Evolutionary conservation across 768 basidiomycete genomes (phyloP).

Genomic region (Suillus bovinus): DNA sequence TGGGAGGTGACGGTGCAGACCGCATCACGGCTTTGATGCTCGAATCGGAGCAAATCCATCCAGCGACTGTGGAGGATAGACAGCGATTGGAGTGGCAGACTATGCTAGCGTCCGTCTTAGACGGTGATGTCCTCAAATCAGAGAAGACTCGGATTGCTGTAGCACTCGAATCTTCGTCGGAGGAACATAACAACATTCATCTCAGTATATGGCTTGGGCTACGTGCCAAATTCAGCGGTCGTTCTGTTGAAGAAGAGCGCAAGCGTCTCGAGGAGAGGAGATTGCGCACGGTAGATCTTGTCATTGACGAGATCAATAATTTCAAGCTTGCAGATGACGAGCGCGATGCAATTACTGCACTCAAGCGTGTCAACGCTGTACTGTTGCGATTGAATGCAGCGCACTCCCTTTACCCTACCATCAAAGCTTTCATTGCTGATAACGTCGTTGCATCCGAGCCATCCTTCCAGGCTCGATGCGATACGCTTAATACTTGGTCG

Average conservation of each 20-base stretch:
- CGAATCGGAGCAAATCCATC: constrained; percentile 65
- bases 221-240: constrained; percentile 80
- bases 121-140: constrained; percentile 91
- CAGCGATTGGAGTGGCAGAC: constrained; percentile 95
- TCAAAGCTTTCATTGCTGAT: constrained; percentile 78
- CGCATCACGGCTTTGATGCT: constrained; percentile 51
- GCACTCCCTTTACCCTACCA: constrained; percentile 83
- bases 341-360: constrained; percentile 40
- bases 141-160: constrained; percentile 93
- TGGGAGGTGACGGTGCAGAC: constrained; percentile 47
- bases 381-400: constrained; percentile 79
- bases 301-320: constrained; percentile 79
- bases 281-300: constrained; percentile 73
- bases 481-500: constrained; percentile 90
- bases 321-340: constrained; percentile 62
- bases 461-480: constrained; percentile 78
- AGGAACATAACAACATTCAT: constrained; percentile 68
- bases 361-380: constrained; percentile 63
- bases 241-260: constrained; percentile 81
- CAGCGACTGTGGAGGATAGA: constrained; percentile 70
- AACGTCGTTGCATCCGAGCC: constrained; percentile 67
- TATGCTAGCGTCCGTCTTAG: constrained; percentile 90
- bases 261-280: constrained; percentile 81
- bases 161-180: constrained; percentile 66
- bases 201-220: constrained; percentile 87